A percentile compares a stretch with the other conserved stretches of the same genome.
Evolutionary conservation across 2,329 filamentous ascomycete species (phyloP).

Genomic region (Nemania sp.): DNA sequence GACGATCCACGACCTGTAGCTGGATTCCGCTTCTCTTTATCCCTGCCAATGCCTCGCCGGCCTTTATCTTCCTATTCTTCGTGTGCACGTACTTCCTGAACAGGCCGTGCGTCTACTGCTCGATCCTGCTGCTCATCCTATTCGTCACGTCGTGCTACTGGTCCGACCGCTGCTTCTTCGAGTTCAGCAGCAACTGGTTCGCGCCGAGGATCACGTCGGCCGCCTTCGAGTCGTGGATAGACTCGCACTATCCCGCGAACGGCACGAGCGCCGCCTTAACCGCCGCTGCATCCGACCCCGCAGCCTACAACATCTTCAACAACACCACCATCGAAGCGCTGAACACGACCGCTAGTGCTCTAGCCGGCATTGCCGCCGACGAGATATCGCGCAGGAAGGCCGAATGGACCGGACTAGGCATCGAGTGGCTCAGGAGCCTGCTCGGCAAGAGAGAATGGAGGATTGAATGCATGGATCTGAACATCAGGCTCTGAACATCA

Average conservation of each 20-base stretch:
- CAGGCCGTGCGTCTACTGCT: conserved; percentile 97
- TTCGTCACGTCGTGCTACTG: conserved; percentile 90
- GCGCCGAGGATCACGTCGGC: conserved; percentile 64
- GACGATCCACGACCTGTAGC: conserved; percentile 47
- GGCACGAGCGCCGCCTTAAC: conserved; percentile 35
- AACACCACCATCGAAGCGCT: conserved; percentile 58
- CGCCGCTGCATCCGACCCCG: conserved; percentile 35
- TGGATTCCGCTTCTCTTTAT: conserved; percentile 89
- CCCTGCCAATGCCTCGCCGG: conserved; percentile 80
- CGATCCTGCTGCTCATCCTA: conserved; percentile 89
- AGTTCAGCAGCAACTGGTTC: conserved; percentile 92
- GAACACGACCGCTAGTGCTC: conserved; percentile 69
- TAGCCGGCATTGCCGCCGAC: conserved; percentile 69
- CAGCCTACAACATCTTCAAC: conserved; percentile 44
- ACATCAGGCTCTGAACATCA: conserved; percentile 73
- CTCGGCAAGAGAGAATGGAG: conserved; percentile 85
- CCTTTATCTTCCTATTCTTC: conserved; percentile 88
- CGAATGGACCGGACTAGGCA: conserved; percentile 75
- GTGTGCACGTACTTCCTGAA: conserved; percentile 94
- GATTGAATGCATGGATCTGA: conserved; percentile 87
- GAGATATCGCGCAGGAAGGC: conserved; percentile 57
- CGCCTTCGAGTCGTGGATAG: conserved; percentile 72
- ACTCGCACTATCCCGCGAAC: conserved; percentile 35
- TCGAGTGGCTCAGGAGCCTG: conserved; percentile 84
- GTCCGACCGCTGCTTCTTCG: conserved; percentile 90